Evolutionary conservation across 305 asterid genomes (phyloP).

Genomic region (Galium porrigens): DNA sequence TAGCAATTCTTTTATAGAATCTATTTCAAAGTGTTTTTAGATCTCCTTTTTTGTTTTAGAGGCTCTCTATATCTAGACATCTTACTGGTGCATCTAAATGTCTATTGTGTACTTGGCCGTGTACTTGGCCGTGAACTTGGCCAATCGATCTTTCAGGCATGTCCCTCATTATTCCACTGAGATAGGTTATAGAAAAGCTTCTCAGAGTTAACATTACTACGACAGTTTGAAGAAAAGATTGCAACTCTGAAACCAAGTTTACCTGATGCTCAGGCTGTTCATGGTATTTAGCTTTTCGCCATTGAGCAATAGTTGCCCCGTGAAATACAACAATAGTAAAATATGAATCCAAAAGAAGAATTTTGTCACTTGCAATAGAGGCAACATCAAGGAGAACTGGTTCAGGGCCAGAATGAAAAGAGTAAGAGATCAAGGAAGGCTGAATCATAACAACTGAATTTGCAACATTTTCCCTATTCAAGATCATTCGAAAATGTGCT

Average conservation of each 20-base stretch:
- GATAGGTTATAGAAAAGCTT: neutral
- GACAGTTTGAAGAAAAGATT: neutral
- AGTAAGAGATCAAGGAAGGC: constrained; percentile 87
- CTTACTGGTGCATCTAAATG: neutral
- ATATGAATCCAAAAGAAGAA: constrained; percentile 87
- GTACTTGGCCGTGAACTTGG: neutral
- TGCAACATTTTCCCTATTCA: constrained; percentile 81
- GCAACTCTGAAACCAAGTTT: constrained; percentile 16
- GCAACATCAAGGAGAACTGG: constrained; percentile 94
- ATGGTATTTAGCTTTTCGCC: constrained; percentile 93
- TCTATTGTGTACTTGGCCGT: neutral
- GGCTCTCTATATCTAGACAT: neutral
- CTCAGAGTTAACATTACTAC: neutral
- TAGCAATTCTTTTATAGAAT: neutral
- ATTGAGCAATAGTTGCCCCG: constrained; percentile 85
- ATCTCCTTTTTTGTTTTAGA: neutral
- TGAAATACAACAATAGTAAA: constrained; percentile 87
- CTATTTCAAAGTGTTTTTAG: neutral
- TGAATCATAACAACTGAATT: constrained; percentile 97
- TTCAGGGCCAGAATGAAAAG: constrained; percentile 82
- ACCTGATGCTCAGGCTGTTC: constrained; percentile 88
- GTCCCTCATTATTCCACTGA: neutral
- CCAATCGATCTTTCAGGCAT: neutral
- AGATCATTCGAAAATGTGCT: constrained; percentile 80
- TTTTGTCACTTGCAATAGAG: constrained; percentile 79